phyloP scores from a whole-genome alignment of 441 rosid genomes.

The Omphalea diandra region DNA sequence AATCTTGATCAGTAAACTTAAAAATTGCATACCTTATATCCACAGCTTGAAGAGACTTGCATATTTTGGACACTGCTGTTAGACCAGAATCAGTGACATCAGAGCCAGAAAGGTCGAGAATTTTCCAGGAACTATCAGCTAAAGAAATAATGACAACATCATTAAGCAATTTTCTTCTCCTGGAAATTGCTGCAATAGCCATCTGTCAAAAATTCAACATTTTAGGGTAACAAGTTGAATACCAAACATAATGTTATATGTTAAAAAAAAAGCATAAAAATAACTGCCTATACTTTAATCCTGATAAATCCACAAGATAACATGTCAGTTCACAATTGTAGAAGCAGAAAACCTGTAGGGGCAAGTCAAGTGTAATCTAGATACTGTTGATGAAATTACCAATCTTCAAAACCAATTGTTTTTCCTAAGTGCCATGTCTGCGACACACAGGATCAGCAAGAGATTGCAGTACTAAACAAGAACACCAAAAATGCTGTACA shows the following conservation, averaged over 20 bases:
- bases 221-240: slow-evolving; percentile 12
- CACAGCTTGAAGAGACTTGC: slow-evolving; percentile 70
- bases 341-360: neutral
- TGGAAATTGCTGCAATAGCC: slow-evolving; percentile 75
- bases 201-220: slow-evolving; percentile 38
- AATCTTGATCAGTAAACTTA: neutral
- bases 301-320: neutral
- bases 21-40: slow-evolving; percentile 68
- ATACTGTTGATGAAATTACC: neutral
- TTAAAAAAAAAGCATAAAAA: neutral
- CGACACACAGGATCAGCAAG: neutral
- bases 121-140: slow-evolving; percentile 83
- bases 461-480: neutral
- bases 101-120: slow-evolving; percentile 79
- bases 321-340: neutral
- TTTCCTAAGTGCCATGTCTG: neutral
- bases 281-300: too few relatives aligned
- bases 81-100: slow-evolving; percentile 69
- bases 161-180: slow-evolving; percentile 67
- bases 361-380: too few relatives aligned
- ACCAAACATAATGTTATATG: neutral
- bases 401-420: neutral
- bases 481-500: neutral
- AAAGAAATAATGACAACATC: slow-evolving; percentile 58
- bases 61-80: slow-evolving; percentile 48